A percentile compares a stretch with the other conserved stretches of the same genome.
Evolutionary conservation across 2,329 filamentous ascomycete species (phyloP).

Genomic region (Byssoonygena ceratinophila): DNA sequence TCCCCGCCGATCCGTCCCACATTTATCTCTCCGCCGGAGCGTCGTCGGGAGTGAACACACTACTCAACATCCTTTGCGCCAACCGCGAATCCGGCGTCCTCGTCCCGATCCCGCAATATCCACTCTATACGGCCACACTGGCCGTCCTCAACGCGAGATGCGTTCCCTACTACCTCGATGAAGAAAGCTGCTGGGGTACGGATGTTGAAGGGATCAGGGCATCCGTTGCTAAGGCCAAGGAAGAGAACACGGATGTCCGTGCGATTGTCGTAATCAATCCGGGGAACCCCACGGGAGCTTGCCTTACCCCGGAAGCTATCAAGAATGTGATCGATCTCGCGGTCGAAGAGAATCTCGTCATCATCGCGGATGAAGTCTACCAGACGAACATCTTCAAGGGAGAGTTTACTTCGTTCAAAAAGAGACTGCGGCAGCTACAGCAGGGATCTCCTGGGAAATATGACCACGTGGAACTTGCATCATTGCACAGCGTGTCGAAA

Average conservation of each 20-base stretch:
- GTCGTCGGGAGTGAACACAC: conserved; percentile 86
- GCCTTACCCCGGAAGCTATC: conserved; percentile 67
- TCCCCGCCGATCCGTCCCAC: conserved; percentile 64
- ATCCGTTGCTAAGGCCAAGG: conserved; percentile 62
- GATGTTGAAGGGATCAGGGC: conserved; percentile 66
- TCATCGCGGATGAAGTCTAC: conserved; percentile 96
- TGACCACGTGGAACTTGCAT: conserved; percentile 77
- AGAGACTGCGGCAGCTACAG: conserved; percentile 69
- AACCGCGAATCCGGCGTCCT: conserved; percentile 68
- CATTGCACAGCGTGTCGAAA: conserved; percentile 88
- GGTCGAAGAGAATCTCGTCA: conserved; percentile 69
- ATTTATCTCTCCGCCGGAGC: conserved; percentile 89
- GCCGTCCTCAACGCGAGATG: conserved; percentile 71
- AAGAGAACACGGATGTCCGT: conserved; percentile 72
- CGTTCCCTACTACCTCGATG: conserved; percentile 90
- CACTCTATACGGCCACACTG: conserved; percentile 89
- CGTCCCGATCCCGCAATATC: conserved; percentile 94
- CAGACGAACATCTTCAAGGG: conserved; percentile 97
- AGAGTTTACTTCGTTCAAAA: conserved; percentile 93
- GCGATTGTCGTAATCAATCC: conserved; percentile 97
- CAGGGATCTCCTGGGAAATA: conserved; percentile 62
- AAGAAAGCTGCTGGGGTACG: conserved; percentile 77
- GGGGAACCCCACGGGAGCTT: conserved; percentile 91
- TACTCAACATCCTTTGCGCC: conserved; percentile 80
- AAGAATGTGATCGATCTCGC: conserved; percentile 78